Percentiles rank a stretch among this genome's conserved stretches.
phyloP scores from a whole-genome alignment of 148 eudicot genomes.

The Euryodendron excelsum region DNA sequence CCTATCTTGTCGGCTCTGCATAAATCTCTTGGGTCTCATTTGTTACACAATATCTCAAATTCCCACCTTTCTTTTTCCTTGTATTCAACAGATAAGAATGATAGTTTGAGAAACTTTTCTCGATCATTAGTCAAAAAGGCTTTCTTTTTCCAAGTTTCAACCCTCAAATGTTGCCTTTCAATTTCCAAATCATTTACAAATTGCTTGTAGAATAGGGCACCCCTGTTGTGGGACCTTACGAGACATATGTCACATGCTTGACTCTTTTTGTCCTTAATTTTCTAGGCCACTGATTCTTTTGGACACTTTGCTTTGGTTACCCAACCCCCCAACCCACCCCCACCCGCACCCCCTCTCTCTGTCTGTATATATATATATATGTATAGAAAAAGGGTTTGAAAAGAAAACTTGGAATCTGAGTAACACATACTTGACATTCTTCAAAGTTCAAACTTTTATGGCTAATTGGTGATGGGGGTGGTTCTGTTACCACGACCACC shows the following conservation, averaged over 20 bases:
- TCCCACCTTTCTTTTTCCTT: background rate
- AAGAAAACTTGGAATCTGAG: no score
- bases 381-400: no score
- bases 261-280: background rate
- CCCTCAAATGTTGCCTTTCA: conserved; percentile 7
- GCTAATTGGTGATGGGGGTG: no score
- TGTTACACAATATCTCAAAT: background rate
- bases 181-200: conserved; percentile 12
- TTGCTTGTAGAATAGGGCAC: conserved; percentile 11
- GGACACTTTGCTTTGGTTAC: no score
- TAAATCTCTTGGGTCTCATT: no score
- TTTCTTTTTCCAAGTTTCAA: conserved; percentile 12
- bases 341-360: background rate
- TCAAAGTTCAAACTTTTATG: no score
- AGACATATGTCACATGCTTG: background rate
- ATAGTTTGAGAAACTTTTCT: background rate
- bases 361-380: no score
- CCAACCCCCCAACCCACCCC: background rate
- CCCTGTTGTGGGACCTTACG: background rate
- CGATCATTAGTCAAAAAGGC: conserved; percentile 12
- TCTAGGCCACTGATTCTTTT: no score
- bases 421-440: no score
- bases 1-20: background rate
- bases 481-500: no score
- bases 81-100: conserved; percentile 11